phyloP scores from a whole-genome alignment of 257 asterid species.

The Solanum raphanifolium region DNA sequence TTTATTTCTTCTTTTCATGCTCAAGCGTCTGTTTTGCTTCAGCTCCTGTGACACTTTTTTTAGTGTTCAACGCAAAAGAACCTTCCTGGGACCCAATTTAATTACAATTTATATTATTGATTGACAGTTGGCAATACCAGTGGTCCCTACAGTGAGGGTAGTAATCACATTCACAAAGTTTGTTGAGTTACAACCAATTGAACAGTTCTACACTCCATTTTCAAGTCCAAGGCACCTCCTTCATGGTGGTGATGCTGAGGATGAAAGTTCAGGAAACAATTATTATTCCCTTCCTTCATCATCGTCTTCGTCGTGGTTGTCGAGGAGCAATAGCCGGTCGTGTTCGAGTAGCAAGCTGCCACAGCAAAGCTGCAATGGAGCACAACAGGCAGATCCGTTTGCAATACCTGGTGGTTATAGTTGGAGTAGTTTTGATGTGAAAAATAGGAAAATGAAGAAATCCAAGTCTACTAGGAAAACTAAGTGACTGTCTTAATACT shows the following conservation, averaged over 20 bases:
- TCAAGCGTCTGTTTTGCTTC: constrained; percentile 2
- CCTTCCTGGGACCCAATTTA: neutral
- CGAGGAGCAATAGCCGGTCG: constrained; percentile 16
- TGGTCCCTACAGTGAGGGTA: constrained; percentile 92
- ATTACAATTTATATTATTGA: neutral
- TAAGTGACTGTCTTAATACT: constrained; percentile 18
- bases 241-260: constrained; percentile 4
- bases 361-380: constrained; percentile 8
- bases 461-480: constrained; percentile 49
- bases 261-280: constrained; percentile 7
- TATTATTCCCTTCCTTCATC: constrained; percentile 32
- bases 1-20: constrained; percentile 61
- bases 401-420: constrained; percentile 58
- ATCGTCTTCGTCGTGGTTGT: constrained; percentile 5
- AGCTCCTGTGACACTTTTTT: neutral
- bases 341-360: constrained; percentile 30
- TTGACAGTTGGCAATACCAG: constrained; percentile 88
- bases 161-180: constrained; percentile 87
- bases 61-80: neutral
- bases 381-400: constrained; percentile 46
- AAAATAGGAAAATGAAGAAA: constrained; percentile 46
- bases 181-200: constrained; percentile 59
- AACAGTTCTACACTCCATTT: constrained; percentile 69
- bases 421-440: constrained; percentile 64
- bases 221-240: constrained; percentile 60